Evolutionary conservation across 257 asterid genomes (phyloP).

Genomic region (Penstemon barbatus): DNA sequence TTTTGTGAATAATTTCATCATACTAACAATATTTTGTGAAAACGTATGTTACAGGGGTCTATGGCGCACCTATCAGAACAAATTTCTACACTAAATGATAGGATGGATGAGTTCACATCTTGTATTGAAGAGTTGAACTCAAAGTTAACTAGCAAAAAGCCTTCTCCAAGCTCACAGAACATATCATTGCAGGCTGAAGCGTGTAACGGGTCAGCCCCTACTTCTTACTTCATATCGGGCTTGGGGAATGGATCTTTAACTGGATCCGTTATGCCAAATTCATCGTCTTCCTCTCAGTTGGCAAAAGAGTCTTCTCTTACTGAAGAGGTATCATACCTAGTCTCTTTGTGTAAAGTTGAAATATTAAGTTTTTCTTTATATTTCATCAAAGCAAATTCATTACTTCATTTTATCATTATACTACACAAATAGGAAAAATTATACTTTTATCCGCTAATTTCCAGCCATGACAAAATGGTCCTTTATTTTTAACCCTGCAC

Average conservation of each 20-base stretch:
- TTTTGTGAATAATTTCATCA: not conserved
- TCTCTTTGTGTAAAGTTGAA: not conserved
- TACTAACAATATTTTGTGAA: constrained; percentile 1
- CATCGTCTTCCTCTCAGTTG: constrained; percentile 70
- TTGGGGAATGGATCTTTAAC: constrained; percentile 84
- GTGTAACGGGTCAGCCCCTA: constrained; percentile 79
- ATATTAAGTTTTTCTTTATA: not conserved
- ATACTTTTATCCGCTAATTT: no score
- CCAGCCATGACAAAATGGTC: no score
- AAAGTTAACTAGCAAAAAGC: constrained; percentile 52
- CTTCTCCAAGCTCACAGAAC: constrained; percentile 57
- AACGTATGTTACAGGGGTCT: constrained; percentile 49
- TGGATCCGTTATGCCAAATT: constrained; percentile 63
- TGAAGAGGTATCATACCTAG: constrained; percentile 67
- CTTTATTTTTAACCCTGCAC: no score
- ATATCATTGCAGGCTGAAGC: constrained; percentile 52
- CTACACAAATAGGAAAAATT: no score
- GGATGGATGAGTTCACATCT: constrained; percentile 89
- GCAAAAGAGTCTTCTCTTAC: constrained; percentile 67
- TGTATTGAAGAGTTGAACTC: constrained; percentile 74
- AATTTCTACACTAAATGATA: constrained; percentile 71
- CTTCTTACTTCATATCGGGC: constrained; percentile 81
- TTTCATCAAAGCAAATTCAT: not conserved
- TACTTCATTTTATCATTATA: not conserved
- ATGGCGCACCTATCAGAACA: constrained; percentile 81